Conservation (phyloP, 208 protist genomes). For the Novymonas esmeraldas region DNA sequence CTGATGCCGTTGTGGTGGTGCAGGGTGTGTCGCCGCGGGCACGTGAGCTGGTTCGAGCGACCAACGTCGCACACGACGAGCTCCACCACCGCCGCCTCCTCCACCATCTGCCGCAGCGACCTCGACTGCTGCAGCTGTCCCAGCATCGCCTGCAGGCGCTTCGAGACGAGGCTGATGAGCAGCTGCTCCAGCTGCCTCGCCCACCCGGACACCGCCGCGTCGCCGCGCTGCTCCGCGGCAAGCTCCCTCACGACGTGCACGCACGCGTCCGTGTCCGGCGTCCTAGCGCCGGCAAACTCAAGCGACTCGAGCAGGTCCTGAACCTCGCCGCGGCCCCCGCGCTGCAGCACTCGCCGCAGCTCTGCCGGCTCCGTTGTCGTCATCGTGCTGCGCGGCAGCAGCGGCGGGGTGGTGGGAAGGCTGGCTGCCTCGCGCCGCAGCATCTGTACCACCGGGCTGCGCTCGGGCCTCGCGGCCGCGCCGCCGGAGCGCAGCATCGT, state of each 20-base stretch:
- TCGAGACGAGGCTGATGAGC: conserved; percentile 16
- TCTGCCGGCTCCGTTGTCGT: conserved; percentile 9
- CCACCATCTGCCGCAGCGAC: conserved; percentile 22
- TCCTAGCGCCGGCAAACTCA: background rate
- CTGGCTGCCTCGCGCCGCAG: conserved; percentile 17
- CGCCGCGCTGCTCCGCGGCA: background rate
- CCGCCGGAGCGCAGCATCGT: conserved; percentile 31
- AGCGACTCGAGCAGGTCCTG: conserved; percentile 13
- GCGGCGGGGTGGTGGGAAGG: conserved; percentile 23
- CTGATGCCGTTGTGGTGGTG: conserved; percentile 70
- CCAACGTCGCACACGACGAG: conserved; percentile 16
- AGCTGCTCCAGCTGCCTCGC: conserved; percentile 18
- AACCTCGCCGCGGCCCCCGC: conserved; percentile 18
- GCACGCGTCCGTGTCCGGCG: conserved; percentile 18
- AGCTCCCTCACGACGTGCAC: background rate
- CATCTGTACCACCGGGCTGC: conserved; percentile 34
- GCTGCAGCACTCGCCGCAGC: conserved; percentile 21
- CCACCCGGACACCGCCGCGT: background rate
- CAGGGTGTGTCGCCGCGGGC: conserved; percentile 59
- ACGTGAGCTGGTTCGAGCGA: conserved; percentile 19
- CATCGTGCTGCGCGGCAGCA: conserved; percentile 7
- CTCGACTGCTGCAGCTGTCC: conserved; percentile 11
- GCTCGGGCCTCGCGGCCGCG: conserved; percentile 7
- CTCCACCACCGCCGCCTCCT: conserved; percentile 23
- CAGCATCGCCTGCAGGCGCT: conserved; percentile 22